Conservation (phyloP, 1,284 basidiomycete species). For the Malassezia obtusa region DNA sequence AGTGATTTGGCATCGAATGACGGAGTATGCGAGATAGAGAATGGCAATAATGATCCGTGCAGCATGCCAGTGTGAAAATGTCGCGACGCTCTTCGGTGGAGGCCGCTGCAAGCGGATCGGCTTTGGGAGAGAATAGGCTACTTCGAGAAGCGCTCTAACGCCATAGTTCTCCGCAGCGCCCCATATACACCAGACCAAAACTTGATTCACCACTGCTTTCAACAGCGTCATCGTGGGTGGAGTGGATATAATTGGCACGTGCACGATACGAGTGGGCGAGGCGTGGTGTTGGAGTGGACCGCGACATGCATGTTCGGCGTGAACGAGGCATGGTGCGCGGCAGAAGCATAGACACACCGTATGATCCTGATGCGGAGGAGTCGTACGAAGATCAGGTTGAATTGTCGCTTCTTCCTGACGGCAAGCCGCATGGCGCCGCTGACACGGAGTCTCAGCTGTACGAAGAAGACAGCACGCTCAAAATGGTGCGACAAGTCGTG, state of each 20-base stretch:
- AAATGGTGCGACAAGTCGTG: slow-evolving; percentile 49
- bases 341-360: neutral
- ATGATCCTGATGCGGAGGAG: neutral
- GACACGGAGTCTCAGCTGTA: slow-evolving; percentile 11
- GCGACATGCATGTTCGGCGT: neutral
- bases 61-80: neutral
- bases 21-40: neutral
- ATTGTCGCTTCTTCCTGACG: slow-evolving; percentile 7
- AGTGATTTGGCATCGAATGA: neutral
- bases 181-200: slow-evolving; percentile 1
- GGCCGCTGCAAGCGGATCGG: slow-evolving; percentile 2
- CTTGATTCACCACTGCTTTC: neutral
- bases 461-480: slow-evolving; percentile 33
- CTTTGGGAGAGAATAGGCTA: neutral
- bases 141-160: neutral
- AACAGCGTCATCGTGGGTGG: slow-evolving; percentile 1
- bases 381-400: neutral
- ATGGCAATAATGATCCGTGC: slow-evolving; percentile 4
- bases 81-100: neutral
- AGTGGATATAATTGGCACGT: neutral
- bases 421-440: neutral
- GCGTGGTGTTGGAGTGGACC: neutral
- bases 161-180: slow-evolving; percentile 1
- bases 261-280: neutral
- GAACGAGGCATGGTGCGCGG: neutral